Evolutionary conservation across 2,329 filamentous ascomycete species (phyloP), one percentile per base, ranked within the genome.

Genomic region (Aureobasidium leucospermi): DNA sequence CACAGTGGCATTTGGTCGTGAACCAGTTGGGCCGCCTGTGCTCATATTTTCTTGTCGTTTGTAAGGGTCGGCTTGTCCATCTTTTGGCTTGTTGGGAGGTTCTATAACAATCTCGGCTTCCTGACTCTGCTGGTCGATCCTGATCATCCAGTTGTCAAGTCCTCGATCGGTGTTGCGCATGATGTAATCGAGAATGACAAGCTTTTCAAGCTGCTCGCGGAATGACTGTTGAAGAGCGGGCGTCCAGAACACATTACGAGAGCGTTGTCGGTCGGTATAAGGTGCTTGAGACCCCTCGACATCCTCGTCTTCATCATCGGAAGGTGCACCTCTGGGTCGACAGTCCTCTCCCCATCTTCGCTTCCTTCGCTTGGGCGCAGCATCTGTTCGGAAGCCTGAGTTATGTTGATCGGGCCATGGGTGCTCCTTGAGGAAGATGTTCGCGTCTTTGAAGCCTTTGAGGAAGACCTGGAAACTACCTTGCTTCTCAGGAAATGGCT

Each of bases 121-220:
- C 68, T 94, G 85, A 2, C 83, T 85, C 66, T 90, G 83, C 81
- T 86, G 90, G 72, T 99, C 92, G 34, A 99, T 89, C 73, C 90
- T 94, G 70, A 99, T 91, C 94, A 99, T 99, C 94, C 94, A 99
- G 68, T 99, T 99, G 72, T 99, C 94, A 60, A 96, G 79, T 1
- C 94, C 94, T 74, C 94, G 84, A 72, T 99, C 94, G 1, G 94
- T 99, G 70, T 99, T 99, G 60, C 94, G 85, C 94, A 99, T 99
- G 64, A 99, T 96, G 71, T 99, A 99, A 74, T 99, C 94, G 65
- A 99, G 75, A 68, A 99, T 96, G 23, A 99, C 95, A 7, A 99
- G 79, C 74, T 96, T 97, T 75, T 99, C 94, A 49, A 99, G 80
- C 75, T 97, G 89, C 73, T 99, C 94, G 39, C 94, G 81, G 71